A percentile compares a stretch with the other conserved stretches of the same genome.
phyloP scores from a whole-genome alignment of 2,329 filamentous ascomycete species.

The Aspergillus bombycis region DNA sequence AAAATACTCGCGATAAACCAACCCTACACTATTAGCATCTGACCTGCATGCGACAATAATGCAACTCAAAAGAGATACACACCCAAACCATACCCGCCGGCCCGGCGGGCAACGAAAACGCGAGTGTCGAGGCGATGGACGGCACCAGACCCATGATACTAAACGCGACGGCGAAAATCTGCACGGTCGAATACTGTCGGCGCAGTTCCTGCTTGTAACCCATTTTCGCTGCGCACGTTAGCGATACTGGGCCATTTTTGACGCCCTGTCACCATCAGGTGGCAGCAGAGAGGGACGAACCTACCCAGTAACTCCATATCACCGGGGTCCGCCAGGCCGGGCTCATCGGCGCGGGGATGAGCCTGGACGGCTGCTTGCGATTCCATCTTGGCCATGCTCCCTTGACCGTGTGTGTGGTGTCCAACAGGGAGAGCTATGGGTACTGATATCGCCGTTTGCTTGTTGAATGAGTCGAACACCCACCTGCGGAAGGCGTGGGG shows the following conservation, averaged over 20 bases:
- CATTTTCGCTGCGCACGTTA: constrained; percentile 32
- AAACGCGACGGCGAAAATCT: constrained; percentile 64
- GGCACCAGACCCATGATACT: constrained; percentile 65
- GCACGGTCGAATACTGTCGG: constrained; percentile 64
- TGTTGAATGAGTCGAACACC: not conserved
- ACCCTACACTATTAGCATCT: constrained; percentile 34
- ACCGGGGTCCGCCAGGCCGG: constrained; percentile 20
- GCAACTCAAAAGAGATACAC: constrained; percentile 13
- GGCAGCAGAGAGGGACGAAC: not conserved
- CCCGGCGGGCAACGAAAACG: constrained; percentile 63
- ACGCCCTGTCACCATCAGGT: not conserved
- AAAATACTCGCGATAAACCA: constrained; percentile 63
- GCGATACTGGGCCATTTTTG: not conserved
- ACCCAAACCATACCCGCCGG: constrained; percentile 66
- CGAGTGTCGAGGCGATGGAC: constrained; percentile 62
- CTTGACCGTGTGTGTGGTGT: not conserved
- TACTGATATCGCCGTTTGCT: not conserved
- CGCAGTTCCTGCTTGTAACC: constrained; percentile 64
- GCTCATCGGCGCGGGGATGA: constrained; percentile 14
- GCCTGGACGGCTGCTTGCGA: constrained; percentile 13
- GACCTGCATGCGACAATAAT: not conserved
- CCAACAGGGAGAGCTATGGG: not conserved
- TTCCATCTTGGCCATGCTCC: constrained; percentile 10
- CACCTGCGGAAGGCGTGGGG: not conserved
- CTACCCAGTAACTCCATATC: constrained; percentile 32